A percentile compares a stretch with the other conserved stretches of the same genome.
These are phyloP conservation scores for Fomitopsis schrenkii DNA, from an alignment of 1,284 basidiomycete genomes.

Conservation along the genomic window DNA sequence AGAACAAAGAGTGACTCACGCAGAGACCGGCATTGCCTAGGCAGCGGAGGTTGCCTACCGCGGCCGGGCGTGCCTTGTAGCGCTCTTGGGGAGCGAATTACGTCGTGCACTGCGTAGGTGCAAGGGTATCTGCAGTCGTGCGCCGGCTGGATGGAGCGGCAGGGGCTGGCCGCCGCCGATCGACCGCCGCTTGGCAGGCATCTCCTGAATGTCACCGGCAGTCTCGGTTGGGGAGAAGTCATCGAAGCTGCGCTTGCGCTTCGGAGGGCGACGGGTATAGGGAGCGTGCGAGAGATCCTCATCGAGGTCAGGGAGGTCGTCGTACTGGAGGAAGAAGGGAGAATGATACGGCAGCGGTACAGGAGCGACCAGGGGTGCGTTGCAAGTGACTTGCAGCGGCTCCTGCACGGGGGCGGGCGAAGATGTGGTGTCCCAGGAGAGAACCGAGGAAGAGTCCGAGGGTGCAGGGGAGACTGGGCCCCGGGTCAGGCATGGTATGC, in stretches of 20 bases:
- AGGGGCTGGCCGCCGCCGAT: background rate
- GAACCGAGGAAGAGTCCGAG: slow-evolving; percentile 32
- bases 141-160: background rate
- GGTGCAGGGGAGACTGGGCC: slow-evolving; percentile 37
- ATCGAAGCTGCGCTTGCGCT: slow-evolving; percentile 49
- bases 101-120: background rate
- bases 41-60: background rate
- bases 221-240: slow-evolving; percentile 15
- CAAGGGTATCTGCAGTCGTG: background rate
- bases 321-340: slow-evolving; percentile 57
- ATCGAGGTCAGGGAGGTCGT: slow-evolving; percentile 60
- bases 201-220: slow-evolving; percentile 2
- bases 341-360: slow-evolving; percentile 66
- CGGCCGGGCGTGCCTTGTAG: background rate
- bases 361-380: slow-evolving; percentile 61
- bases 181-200: slow-evolving; percentile 19
- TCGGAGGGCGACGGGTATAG: slow-evolving; percentile 47
- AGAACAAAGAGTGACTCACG: background rate
- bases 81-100: slow-evolving; percentile 1
- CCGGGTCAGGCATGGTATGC: slow-evolving; percentile 5
- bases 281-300: slow-evolving; percentile 67
- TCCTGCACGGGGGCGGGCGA: slow-evolving; percentile 26
- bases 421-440: slow-evolving; percentile 20
- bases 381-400: slow-evolving; percentile 47
- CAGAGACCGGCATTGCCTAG: background rate